These are phyloP conservation scores for Metschnikowia henanensis DNA, from an alignment of 805 yeast species.

Conservation along the genomic window DNA sequence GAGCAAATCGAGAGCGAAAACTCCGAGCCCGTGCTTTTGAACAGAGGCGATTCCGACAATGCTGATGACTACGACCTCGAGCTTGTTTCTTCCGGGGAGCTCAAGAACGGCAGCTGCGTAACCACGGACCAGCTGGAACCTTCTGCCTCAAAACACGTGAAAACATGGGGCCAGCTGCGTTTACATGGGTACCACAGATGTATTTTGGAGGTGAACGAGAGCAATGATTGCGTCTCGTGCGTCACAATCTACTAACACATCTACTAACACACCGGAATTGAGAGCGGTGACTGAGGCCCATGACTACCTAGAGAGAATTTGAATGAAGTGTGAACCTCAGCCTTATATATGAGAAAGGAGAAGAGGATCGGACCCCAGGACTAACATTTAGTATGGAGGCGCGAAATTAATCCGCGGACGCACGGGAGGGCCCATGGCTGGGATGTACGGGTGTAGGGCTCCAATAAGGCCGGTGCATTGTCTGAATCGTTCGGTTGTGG, in stretches of 20 bases:
- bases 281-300: too few relatives aligned
- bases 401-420: too few relatives aligned
- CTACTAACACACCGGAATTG: background rate
- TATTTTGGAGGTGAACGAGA: constrained; percentile 44
- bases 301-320: too few relatives aligned
- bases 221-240: constrained; percentile 35
- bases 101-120: constrained; percentile 3
- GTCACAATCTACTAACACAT: constrained; percentile 33
- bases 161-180: constrained; percentile 44
- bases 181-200: constrained; percentile 40
- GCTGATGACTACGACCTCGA: constrained; percentile 36
- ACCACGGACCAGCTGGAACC: constrained; percentile 14
- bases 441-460: too few relatives aligned
- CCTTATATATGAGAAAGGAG: too few relatives aligned
- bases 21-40: constrained; percentile 35
- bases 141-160: constrained; percentile 19
- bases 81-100: constrained; percentile 26
- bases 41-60: constrained; percentile 40
- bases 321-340: too few relatives aligned
- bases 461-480: too few relatives aligned
- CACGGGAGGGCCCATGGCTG: too few relatives aligned
- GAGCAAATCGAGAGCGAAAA: constrained; percentile 12
- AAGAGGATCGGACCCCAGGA: too few relatives aligned
- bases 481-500: too few relatives aligned
- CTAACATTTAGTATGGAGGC: too few relatives aligned